These are phyloP conservation scores for Magnolia kwangsiensis DNA, from an alignment of 164 flowering plant species.

Conservation along the genomic window DNA sequence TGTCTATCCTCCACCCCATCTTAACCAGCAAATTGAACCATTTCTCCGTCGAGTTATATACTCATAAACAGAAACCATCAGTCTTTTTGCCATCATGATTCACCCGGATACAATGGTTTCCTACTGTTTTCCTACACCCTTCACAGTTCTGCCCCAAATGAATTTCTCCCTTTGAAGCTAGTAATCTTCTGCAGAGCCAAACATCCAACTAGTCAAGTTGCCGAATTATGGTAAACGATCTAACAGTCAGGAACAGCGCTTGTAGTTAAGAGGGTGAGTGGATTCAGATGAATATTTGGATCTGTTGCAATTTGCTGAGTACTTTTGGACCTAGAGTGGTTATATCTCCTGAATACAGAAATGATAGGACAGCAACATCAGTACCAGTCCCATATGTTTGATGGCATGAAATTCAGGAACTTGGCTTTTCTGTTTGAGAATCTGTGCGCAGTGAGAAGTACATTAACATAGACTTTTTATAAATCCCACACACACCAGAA, in stretches of 20 bases:
- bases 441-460: background rate
- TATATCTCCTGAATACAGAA: slow-evolving; percentile 33
- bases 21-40: background rate
- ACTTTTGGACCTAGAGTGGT: slow-evolving; percentile 37
- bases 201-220: background rate
- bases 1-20: too few species aligned
- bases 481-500: too few species aligned
- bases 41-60: background rate
- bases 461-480: too few species aligned
- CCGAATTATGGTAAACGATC: background rate
- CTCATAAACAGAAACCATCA: background rate
- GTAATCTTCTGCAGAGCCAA: background rate
- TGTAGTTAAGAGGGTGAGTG: background rate
- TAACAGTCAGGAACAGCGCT: too few species aligned
- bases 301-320: slow-evolving; percentile 25
- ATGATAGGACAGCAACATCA: background rate
- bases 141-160: background rate
- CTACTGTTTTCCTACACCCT: background rate
- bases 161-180: background rate
- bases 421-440: background rate
- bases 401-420: background rate
- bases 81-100: background rate
- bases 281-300: background rate
- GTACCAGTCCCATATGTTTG: background rate
- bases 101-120: background rate